These are phyloP conservation scores for Penicillium subrubescens DNA, from an alignment of 495 filamentous ascomycete genomes.

Conservation along the genomic window DNA sequence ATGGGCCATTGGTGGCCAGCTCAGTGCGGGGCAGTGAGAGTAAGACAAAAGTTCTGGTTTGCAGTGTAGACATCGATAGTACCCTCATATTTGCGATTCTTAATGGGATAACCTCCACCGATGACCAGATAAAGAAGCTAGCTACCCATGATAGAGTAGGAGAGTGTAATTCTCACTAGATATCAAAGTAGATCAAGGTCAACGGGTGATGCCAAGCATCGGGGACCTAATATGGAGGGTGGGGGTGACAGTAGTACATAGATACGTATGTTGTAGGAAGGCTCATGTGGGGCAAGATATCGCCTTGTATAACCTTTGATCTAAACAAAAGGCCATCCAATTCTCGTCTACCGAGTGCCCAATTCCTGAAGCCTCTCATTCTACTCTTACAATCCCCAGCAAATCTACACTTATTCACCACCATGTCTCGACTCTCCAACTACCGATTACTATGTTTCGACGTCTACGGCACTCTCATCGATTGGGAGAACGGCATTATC, in stretches of 20 bases:
- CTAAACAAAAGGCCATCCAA: background rate
- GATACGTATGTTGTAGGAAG: background rate
- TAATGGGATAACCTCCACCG: no score
- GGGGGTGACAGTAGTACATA: background rate
- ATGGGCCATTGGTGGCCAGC: no score
- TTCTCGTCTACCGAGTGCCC: background rate
- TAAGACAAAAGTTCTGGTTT: no score
- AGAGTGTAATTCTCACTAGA: no score
- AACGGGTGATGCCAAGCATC: background rate
- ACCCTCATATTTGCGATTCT: no score
- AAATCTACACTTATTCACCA: background rate
- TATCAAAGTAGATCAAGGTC: no score
- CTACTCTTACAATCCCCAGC: background rate
- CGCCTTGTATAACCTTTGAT: background rate
- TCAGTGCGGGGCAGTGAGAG: no score
- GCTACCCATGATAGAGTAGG: no score
- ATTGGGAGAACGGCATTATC: slow-evolving; percentile 64
- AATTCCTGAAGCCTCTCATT: background rate
- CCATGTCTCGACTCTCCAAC: slow-evolving; percentile 39
- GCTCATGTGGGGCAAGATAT: background rate
- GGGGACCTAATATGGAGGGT: background rate
- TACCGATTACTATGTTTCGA: slow-evolving; percentile 69
- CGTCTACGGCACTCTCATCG: slow-evolving; percentile 80
- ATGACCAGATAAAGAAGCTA: no score
- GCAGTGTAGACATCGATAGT: no score